Evolutionary conservation across 179 eudicot genomes (phyloP), one percentile per base, ranked within the genome.

Genomic region (Silene noctiflora): DNA sequence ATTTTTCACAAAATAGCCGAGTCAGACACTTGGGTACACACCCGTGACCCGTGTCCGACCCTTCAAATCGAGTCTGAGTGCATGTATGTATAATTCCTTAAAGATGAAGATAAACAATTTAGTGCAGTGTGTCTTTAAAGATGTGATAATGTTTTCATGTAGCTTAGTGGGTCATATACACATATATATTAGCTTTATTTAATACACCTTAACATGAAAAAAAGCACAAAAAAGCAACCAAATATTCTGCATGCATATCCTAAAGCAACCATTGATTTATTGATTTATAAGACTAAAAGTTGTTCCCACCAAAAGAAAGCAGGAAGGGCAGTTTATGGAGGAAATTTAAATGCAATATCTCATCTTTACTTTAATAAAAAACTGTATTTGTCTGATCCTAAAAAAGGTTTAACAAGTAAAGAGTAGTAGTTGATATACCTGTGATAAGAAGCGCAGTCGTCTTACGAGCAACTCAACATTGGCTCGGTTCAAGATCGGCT

Each of bases 81-180:
- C 39, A 55, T 4, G 20, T 55, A 55, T 8, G 24, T 39, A 63
- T 25, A 74, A 75, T 82, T 82, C 74, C 84, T 78, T 82, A 75
- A 44, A 62, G 76, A 71, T 78, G 79, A 82, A 82, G 84, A 75
- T 82, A 56, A 58, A 58, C 61, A 71, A 71, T 51, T 22, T 72
- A 72, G 83, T 74, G 81, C 75, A 61, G 39, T 46, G 51, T 66
- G 70, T 75, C 78, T 73, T 64, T 33, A 71, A 39, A 75, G 61
- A 72, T 67, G 24, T 63, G 31, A 73, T 31, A 55, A 51, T 58
- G 44, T 72, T 76, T 67, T 51, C 53, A 73, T 77, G 80, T 29
- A 67, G 56, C 46, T 62, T 44, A 63, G 81, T 82, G 81, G 79
- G 76, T 55, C 78, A 74, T 69, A 48, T n/a, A 16, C 25, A 55